These are phyloP conservation scores for Chlamydomonas urium DNA, from an alignment of 139 green algal genomes.

Conservation along the genomic window DNA sequence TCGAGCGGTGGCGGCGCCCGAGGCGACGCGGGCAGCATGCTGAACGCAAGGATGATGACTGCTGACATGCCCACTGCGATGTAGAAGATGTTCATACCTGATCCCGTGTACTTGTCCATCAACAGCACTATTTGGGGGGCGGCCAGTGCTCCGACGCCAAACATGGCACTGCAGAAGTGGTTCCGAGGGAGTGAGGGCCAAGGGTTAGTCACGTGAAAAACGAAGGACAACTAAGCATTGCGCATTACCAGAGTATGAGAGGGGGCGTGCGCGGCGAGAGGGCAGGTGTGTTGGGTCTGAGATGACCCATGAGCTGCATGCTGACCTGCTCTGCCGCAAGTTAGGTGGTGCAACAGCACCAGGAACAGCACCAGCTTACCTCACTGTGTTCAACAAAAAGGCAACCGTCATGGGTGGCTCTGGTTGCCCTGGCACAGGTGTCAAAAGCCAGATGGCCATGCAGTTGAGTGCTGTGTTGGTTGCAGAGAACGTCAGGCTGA, in stretches of 20 bases:
- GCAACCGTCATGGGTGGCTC: neutral
- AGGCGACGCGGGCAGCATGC: neutral
- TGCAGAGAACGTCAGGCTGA: neutral
- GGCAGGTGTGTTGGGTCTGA: too few relatives aligned
- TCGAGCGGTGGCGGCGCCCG: too few relatives aligned
- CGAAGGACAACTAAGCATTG: too few relatives aligned
- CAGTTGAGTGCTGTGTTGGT: conserved; percentile 11
- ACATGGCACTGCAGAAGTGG: too few relatives aligned
- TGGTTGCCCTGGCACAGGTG: neutral
- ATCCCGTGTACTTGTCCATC: neutral
- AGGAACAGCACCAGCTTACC: too few relatives aligned
- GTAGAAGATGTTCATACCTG: conserved; percentile 2
- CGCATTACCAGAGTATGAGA: too few relatives aligned
- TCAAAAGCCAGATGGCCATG: conserved; percentile 2
- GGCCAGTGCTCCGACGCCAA: conserved; percentile 3
- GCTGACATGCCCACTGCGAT: neutral
- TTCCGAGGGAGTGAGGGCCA: too few relatives aligned
- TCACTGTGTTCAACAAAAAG: conserved; percentile 1
- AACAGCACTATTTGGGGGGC: neutral
- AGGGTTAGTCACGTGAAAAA: too few relatives aligned
- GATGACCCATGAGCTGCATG: too few relatives aligned
- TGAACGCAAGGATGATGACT: neutral
- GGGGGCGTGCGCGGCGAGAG: too few relatives aligned
- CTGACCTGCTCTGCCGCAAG: too few relatives aligned
- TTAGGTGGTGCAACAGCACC: too few relatives aligned